Evolutionary conservation across 164 flowering plant species (phyloP).

Genomic region (Kingdonia uniflora): DNA sequence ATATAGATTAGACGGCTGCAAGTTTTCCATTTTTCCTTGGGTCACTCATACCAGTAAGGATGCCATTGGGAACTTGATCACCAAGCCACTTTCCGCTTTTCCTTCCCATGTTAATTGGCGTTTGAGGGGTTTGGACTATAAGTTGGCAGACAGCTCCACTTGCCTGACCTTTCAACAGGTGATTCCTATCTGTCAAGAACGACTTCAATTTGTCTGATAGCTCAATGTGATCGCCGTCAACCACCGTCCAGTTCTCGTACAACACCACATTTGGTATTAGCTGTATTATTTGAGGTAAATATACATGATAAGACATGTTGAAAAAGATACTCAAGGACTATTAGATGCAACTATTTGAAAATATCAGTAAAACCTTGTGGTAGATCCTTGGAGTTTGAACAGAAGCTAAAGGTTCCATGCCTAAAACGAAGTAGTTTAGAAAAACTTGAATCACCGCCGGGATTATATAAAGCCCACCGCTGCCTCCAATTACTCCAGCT

Average conservation of each 20-base stretch:
- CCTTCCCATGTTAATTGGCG: constrained; percentile 3
- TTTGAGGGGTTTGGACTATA: constrained; percentile 24
- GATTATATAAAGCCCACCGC: constrained; percentile 51
- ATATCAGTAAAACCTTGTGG: constrained; percentile 39
- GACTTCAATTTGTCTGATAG: constrained; percentile 26
- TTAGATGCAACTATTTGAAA: no score
- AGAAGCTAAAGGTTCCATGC: constrained; percentile 56
- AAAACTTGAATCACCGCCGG: constrained; percentile 46
- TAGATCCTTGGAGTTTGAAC: constrained; percentile 53
- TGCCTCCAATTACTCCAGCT: constrained; percentile 52
- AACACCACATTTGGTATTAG: constrained; percentile 43
- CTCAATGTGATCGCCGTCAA: constrained; percentile 44
- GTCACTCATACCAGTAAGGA: constrained; percentile 43
- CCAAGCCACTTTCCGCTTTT: constrained; percentile 12
- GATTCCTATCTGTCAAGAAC: constrained; percentile 38
- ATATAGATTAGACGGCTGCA: no score
- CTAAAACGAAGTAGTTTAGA: constrained; percentile 39
- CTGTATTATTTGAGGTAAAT: constrained; percentile 32
- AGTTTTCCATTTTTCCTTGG: constrained; percentile 53
- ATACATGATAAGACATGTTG: no score
- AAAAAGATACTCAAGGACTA: no score
- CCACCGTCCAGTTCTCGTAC: constrained; percentile 64
- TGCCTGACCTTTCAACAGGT: constrained; percentile 34
- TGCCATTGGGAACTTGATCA: neutral
- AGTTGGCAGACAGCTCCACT: constrained; percentile 51